These are phyloP conservation scores for Fusarium beomiforme DNA, from an alignment of 2,329 filamentous ascomycete species.

Conservation along the genomic window DNA sequence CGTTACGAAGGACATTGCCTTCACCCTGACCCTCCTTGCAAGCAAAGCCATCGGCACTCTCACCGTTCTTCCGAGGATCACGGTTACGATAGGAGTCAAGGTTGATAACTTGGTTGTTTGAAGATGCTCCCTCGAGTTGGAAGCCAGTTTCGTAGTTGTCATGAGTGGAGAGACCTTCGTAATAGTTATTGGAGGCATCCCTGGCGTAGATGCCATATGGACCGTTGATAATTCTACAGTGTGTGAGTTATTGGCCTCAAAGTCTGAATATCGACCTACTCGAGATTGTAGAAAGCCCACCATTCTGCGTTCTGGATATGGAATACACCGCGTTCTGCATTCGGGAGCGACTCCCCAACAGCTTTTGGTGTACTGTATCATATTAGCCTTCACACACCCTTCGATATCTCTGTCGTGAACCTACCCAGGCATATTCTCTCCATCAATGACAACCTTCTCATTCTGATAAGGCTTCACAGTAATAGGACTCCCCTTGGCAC, in stretches of 20 bases:
- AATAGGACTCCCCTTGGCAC: slow-evolving; percentile 52
- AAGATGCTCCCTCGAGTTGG: slow-evolving; percentile 46
- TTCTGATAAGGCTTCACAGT: slow-evolving; percentile 54
- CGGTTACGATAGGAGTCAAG: slow-evolving; percentile 57
- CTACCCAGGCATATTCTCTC: slow-evolving; percentile 48
- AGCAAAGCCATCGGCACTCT: slow-evolving; percentile 60
- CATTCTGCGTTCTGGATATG: slow-evolving; percentile 57
- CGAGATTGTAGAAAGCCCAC: slow-evolving; percentile 55
- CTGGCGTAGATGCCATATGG: slow-evolving; percentile 51
- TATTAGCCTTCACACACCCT: not conserved
- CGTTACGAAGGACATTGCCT: slow-evolving; percentile 57
- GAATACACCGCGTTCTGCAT: slow-evolving; percentile 56
- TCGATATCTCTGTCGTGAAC: accelerated
- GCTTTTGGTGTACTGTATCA: slow-evolving; percentile 53
- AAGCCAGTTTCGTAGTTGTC: slow-evolving; percentile 53
- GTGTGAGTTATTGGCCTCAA: not conserved
- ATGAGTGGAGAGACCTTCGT: slow-evolving; percentile 49
- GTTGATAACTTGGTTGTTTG: slow-evolving; percentile 53
- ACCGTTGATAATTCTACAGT: slow-evolving; percentile 46
- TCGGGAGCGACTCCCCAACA: slow-evolving; percentile 52
- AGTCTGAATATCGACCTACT: slow-evolving; percentile 27
- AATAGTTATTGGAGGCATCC: slow-evolving; percentile 51
- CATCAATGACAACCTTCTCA: slow-evolving; percentile 58
- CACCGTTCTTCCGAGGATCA: slow-evolving; percentile 61
- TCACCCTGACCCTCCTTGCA: slow-evolving; percentile 58